Evolutionary conservation across 1,284 basidiomycete genomes (phyloP), one percentile per base, ranked within the genome.

Genomic region (Papiliotrema flavescens): DNA sequence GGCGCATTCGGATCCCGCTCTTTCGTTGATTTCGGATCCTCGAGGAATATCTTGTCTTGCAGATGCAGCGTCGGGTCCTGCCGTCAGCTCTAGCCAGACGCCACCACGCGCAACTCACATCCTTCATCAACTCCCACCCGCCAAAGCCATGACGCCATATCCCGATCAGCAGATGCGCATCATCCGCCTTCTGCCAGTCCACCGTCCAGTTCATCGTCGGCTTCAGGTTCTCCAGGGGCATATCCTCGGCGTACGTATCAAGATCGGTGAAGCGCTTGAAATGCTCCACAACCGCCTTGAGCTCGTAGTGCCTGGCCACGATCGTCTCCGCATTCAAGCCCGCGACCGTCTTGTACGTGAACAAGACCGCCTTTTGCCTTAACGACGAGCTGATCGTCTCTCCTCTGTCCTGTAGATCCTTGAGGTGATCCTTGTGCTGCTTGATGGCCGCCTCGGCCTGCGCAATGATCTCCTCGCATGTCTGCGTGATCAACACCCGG

Each of bases 281-380:
- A 62, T 90, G 85, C 69, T 89, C 86, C 75, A 87, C 90, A 34
- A 98, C 81, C 40, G 97, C 88, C 57, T 87, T 87, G 52, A 99
- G 84, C 73, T 97, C 94, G 49, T 89, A 87, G 74, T 90, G 82
- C 36, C 96, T 85, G 19, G 89, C 90, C 49, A 97, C 83, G 39
- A 97, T 88, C 0, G 96, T 98, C 75, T 98, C 95, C 19, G 96
- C 96, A 72, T 99, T 99, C 81, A 98, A 92, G 66, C 90, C 91
- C 54, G 86, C 83, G 53, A 98, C 91, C 51, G 87, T 87, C 56
- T 89, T 85, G 80, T 88, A 97, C 15, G 87, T 86, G 63, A 98
- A 88, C 40, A 98, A 83, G 47, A 98, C 90, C 0, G 95, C 96
- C 75, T 98, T 97, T 60, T 78, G 76, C 7, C 77, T 64, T 32